phyloP scores from a whole-genome alignment of 2,329 filamentous ascomycete genomes.

The Cordyceps cateniannulata region DNA sequence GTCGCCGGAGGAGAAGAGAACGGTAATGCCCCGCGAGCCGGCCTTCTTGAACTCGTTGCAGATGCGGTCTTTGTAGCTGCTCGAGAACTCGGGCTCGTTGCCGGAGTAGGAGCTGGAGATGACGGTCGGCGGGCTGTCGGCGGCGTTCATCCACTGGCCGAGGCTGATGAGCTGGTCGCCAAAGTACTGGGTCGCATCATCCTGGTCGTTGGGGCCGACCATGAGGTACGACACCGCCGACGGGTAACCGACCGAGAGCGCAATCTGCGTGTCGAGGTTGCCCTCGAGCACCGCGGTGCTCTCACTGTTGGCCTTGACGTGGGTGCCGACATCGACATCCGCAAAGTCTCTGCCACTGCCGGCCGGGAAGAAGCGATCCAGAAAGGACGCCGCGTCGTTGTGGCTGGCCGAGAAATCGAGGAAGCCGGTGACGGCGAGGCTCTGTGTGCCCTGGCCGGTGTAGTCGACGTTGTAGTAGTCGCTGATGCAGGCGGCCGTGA shows the following conservation, averaged over 20 bases:
- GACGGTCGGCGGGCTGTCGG: slow-evolving; percentile 22
- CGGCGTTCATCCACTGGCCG: not conserved
- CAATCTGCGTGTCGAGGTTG: slow-evolving; percentile 14
- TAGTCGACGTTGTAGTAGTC: slow-evolving; percentile 14
- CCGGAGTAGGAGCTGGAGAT: slow-evolving; percentile 48
- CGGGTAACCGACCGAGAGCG: slow-evolving; percentile 12
- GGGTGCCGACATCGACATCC: slow-evolving; percentile 6
- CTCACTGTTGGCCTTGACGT: slow-evolving; percentile 3
- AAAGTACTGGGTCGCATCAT: not conserved
- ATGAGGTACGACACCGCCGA: slow-evolving; percentile 10
- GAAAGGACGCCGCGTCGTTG: slow-evolving; percentile 5
- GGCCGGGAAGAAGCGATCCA: not conserved
- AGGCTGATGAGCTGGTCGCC: slow-evolving; percentile 8
- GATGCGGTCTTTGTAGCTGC: slow-evolving; percentile 32
- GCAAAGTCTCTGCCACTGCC: slow-evolving; percentile 5
- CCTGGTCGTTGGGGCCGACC: slow-evolving; percentile 9
- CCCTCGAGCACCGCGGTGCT: slow-evolving; percentile 8
- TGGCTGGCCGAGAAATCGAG: slow-evolving; percentile 9
- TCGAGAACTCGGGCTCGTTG: slow-evolving; percentile 37
- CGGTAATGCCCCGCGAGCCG: slow-evolving; percentile 41
- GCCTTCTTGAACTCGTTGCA: slow-evolving; percentile 52
- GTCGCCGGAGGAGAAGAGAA: slow-evolving; percentile 36
- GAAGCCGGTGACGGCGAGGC: slow-evolving; percentile 13
- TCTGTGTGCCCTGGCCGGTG: slow-evolving; percentile 1
- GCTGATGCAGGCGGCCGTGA: slow-evolving; percentile 10